A percentile compares a stretch with the other conserved stretches of the same genome.
phyloP scores from a whole-genome alignment of 2,329 filamentous ascomycete genomes.

The Xylariaceae sp. region DNA sequence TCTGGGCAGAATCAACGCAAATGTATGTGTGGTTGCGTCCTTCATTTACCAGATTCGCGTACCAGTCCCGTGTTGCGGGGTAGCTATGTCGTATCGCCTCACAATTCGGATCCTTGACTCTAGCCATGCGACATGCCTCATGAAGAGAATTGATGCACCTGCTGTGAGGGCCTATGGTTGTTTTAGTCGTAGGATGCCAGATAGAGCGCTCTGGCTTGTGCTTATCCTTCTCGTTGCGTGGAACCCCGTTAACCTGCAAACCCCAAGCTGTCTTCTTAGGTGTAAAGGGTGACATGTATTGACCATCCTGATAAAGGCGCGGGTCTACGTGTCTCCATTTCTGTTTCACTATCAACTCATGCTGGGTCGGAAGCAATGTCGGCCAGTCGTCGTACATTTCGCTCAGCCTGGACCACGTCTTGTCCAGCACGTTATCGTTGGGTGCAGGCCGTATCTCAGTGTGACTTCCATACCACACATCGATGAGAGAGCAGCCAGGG shows the following conservation, averaged over 20 bases:
- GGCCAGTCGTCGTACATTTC: conserved; percentile 31
- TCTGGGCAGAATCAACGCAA: conserved; percentile 40
- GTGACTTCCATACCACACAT: conserved; percentile 42
- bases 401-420: conserved; percentile 37
- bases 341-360: conserved; percentile 23
- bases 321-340: conserved; percentile 38
- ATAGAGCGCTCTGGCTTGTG: conserved; percentile 35
- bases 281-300: conserved; percentile 5
- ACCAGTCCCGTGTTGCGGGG: conserved; percentile 50
- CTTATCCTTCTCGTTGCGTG: conserved; percentile 21
- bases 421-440: conserved; percentile 37
- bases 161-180: conserved; percentile 15
- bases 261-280: not conserved
- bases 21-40: conserved; percentile 50
- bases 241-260: conserved; percentile 12
- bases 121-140: conserved; percentile 31
- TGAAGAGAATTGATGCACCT: conserved; percentile 44
- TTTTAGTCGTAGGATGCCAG: conserved; percentile 44
- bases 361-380: conserved; percentile 34
- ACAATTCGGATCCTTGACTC: conserved; percentile 15
- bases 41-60: conserved; percentile 41
- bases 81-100: conserved; percentile 38
- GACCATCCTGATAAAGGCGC: conserved; percentile 15
- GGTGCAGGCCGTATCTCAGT: conserved; percentile 26
- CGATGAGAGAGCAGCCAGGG: conserved; percentile 31